Evolutionary conservation across 805 yeast genomes (phyloP).

Genomic region (Ogataea glucozyma): DNA sequence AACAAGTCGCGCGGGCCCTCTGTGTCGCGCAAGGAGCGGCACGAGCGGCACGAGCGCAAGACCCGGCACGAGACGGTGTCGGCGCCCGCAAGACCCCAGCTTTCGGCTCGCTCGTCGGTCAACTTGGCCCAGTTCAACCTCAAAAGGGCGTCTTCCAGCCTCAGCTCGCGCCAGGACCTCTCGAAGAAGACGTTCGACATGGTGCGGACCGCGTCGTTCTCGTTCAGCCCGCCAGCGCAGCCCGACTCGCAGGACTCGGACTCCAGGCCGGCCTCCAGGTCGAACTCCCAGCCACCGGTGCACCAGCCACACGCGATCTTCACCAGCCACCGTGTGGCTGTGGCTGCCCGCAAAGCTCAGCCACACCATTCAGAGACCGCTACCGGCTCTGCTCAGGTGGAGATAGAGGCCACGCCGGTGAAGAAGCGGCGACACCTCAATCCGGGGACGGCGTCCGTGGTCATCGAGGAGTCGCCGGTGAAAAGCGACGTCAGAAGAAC

Average conservation of each 20-base stretch:
- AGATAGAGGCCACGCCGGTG: constrained; percentile 34
- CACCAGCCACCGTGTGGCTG: constrained; percentile 24
- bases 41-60: too few species aligned
- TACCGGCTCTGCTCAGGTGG: too few species aligned
- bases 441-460: constrained; percentile 6
- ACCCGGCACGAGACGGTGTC: too few species aligned
- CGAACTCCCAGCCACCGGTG: neutral
- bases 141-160: constrained; percentile 28
- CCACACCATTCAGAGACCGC: too few species aligned
- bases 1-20: constrained; percentile 35
- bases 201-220: constrained; percentile 29
- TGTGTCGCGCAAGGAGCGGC: constrained; percentile 9
- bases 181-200: constrained; percentile 37
- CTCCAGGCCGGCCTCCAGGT: neutral
- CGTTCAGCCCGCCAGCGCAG: constrained; percentile 6
- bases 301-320: too few species aligned
- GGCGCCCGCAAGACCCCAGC: neutral
- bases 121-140: constrained; percentile 22
- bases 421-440: constrained; percentile 14
- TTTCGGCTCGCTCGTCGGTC: constrained; percentile 3
- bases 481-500: constrained; percentile 6
- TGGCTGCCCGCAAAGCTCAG: too few species aligned
- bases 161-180: constrained; percentile 23
- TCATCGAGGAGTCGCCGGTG: constrained; percentile 28
- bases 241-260: constrained; percentile 10